Evolutionary conservation across 2,329 filamentous ascomycete species (phyloP), one percentile per base, ranked within the genome.

Genomic region (Paraphaeosphaeria minitans): DNA sequence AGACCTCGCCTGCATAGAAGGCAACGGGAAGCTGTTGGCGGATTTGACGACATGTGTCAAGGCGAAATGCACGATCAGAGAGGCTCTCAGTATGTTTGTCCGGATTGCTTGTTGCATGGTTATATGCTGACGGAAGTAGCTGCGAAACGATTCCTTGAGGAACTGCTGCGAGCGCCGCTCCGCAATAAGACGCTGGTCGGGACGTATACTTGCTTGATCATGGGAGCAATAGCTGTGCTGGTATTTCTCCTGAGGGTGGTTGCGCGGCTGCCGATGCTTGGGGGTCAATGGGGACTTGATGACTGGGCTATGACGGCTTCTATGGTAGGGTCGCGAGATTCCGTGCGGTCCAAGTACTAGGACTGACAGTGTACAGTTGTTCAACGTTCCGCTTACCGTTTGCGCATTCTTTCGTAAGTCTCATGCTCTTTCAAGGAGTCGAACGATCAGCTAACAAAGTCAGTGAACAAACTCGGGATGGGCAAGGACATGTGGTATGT

Each of bases 401-500:
- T 58, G 70, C 13, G 65, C 66, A 7, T 49, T 68, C 31, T 43
- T 61, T 9, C 55, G 55, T 60, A 55, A 55, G 57, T 63, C 27
- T 13, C 12, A 2, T 16, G n/a, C 16, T 12, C 8, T n/a, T 5
- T 31, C 14, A n/a, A 39, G 21, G 9, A 49, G 16, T 3, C 24
- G 21, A 21, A 14, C 19, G n/a, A 27, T 45, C 14, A 37, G 19
- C 22, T 57, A 52, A 50, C 47, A 53, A 4, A 31, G 58, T 31
- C 37, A 62, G 6, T 57, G 57, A 52, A 47, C n/a, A 41, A 45
- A 31, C 29, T 31, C 31, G 83, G 82, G 0, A 68, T 84, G 5
- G 81, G 82, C 2, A 77, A 68, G n/a, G 82, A 85, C 56, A 75
- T 84, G 14, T 85, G 82, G 82, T 81, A 79, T 0, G 58, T 85